Evolutionary conservation across 441 rosid species (phyloP), one percentile per base, ranked within the genome.

Genomic region (Bruguiera hainesii): DNA sequence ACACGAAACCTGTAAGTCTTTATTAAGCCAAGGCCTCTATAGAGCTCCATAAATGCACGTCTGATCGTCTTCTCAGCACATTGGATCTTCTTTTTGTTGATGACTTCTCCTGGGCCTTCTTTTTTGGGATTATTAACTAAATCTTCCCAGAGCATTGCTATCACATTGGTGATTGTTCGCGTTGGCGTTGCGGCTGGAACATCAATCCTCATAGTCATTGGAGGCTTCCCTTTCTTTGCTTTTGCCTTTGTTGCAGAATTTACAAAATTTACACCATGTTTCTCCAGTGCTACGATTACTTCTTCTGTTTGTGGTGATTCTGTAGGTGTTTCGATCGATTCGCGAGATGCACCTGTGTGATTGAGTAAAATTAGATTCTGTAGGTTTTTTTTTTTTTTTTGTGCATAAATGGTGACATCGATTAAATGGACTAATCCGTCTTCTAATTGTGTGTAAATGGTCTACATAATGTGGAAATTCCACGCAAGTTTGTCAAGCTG

Each of bases 11-110:
- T 90, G 82, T 84, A 89, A 66, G 89, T 90, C 73, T 87, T 90
- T 1, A 95, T 77, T 0, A 95, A 82, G 63, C 89, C 88, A 66
- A 95, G 97, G 50, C 96, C 97, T 66, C 77, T 77, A 52, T 90
- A 95, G 69, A 95, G 96, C 83, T 92, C 99, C 11, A 95, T 95
- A 74, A 85, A 92, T 0, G 98, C 99, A 28, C 88, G 76, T 49
- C 99, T 68, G 23, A 95, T 90, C 89, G 82, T 87, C 75, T 95
- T 95, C 81, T 86, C 93, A 0, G 98, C 99, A 28, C 88, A 82
- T 35, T 90, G 98, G 20, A 92, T 81, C 72, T 86, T 94, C 81
- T 88, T 95, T 16, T 82, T 70, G 71, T 62, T 86, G 31, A 90
- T 67, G 73, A 81, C 80, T 60, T 92, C 89, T 0, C 80, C 83